phyloP scores from a whole-genome alignment of 2,329 filamentous ascomycete species.

The Zymoseptoria ardabiliae region DNA sequence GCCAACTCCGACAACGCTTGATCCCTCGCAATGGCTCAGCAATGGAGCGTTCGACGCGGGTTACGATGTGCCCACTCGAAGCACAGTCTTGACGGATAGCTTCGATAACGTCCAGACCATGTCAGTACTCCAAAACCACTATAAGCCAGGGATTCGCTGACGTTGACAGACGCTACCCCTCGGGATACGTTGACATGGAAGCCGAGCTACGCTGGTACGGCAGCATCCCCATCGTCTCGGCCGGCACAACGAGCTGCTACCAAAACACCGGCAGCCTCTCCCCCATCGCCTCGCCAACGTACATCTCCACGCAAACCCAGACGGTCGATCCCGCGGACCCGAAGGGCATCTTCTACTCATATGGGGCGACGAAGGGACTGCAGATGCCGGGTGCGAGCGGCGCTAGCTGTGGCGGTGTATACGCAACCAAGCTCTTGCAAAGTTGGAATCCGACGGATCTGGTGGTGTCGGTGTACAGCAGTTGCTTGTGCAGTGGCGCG shows the following conservation, averaged over 20 bases:
- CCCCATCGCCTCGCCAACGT: neutral
- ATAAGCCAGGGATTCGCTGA: neutral
- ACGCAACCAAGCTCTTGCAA: neutral
- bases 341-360: neutral
- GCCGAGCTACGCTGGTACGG: neutral
- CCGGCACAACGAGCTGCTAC: neutral
- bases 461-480: neutral
- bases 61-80: neutral
- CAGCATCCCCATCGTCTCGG: neutral
- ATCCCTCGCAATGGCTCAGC: neutral
- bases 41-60: neutral
- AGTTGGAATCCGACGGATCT: neutral
- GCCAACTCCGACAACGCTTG: neutral
- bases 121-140: neutral
- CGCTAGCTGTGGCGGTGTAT: neutral
- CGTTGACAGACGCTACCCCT: neutral
- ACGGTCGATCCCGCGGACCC: neutral
- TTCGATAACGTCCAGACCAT: neutral
- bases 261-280: neutral
- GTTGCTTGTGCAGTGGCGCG: neutral
- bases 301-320: neutral
- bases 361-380: neutral
- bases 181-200: neutral
- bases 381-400: neutral
- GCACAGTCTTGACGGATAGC: neutral